Conservation (phyloP, 2,329 filamentous ascomycete species). For the Ophiobolus disseminans region DNA sequence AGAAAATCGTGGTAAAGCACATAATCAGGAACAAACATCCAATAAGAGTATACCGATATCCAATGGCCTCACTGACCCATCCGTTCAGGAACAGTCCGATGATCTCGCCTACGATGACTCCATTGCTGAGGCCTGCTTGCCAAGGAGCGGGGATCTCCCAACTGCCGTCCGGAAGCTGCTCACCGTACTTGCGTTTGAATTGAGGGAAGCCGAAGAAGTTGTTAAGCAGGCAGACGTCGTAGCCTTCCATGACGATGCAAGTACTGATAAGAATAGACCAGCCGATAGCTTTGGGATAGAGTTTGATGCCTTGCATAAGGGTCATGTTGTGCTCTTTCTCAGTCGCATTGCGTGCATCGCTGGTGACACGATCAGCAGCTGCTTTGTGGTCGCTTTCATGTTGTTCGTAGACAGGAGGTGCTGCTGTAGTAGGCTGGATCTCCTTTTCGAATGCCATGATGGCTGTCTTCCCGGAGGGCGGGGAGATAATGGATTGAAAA, state of each 20-base stretch:
- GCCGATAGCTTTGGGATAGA: constrained; percentile 85
- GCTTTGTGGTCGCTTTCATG: constrained; percentile 31
- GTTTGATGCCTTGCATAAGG: constrained; percentile 74
- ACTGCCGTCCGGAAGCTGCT: constrained; percentile 47
- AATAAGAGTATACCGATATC: constrained; percentile 57
- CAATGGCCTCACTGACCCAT: constrained; percentile 55
- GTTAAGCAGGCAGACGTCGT: constrained; percentile 80
- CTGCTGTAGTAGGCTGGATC: constrained; percentile 23
- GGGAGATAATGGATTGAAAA: background rate
- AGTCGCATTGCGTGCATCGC: constrained; percentile 54
- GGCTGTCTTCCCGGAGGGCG: background rate
- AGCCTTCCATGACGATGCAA: constrained; percentile 90
- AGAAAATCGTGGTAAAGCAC: constrained; percentile 57
- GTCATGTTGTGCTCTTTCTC: constrained; percentile 60
- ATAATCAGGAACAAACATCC: constrained; percentile 52
- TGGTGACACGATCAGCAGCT: constrained; percentile 43
- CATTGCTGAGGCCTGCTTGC: constrained; percentile 58
- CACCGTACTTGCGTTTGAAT: constrained; percentile 57
- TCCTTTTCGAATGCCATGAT: constrained; percentile 35
- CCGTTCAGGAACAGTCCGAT: constrained; percentile 58
- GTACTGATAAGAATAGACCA: constrained; percentile 90
- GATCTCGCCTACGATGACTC: constrained; percentile 56
- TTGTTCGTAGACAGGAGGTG: constrained; percentile 18
- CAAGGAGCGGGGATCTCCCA: constrained; percentile 55
- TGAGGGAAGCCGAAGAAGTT: constrained; percentile 71